These are phyloP conservation scores for Mesembryanthemum crystallinum DNA, from an alignment of 148 eudicot genomes.

Conservation along the genomic window DNA sequence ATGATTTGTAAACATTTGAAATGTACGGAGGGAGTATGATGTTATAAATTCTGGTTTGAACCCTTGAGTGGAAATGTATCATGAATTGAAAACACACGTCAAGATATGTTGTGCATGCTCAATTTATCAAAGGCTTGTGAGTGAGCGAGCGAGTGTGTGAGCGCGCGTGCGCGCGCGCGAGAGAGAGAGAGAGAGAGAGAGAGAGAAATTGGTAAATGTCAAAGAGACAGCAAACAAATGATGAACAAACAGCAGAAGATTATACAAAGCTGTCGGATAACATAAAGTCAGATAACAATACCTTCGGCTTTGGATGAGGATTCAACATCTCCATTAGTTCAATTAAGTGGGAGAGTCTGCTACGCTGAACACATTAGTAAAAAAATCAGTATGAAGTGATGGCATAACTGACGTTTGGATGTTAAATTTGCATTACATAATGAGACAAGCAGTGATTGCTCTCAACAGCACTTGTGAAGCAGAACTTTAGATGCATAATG, in stretches of 20 bases:
- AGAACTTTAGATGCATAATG: background rate
- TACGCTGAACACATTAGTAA: slow-evolving; percentile 53
- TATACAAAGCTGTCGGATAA: background rate
- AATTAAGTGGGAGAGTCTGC: slow-evolving; percentile 75
- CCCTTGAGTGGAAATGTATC: too few species aligned
- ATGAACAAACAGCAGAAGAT: too few species aligned
- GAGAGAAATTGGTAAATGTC: background rate
- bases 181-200: background rate
- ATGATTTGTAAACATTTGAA: too few species aligned
- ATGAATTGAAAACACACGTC: too few species aligned
- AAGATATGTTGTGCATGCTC: background rate
- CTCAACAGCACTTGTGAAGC: background rate
- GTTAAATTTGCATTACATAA: background rate
- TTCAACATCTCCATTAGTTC: slow-evolving; percentile 96
- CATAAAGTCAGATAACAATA: slow-evolving; percentile 13
- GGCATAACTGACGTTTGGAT: background rate
- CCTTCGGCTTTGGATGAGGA: slow-evolving; percentile 83
- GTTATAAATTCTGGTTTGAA: too few species aligned
- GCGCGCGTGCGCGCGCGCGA: too few species aligned
- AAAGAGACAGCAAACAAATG: too few species aligned
- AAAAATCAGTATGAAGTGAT: slow-evolving; percentile 6
- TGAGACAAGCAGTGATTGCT: background rate
- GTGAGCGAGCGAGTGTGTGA: too few species aligned
- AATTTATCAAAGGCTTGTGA: too few species aligned
- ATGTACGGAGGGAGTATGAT: too few species aligned